Evolutionary conservation across 2,329 filamentous ascomycete species (phyloP).

Genomic region (Hymenoscyphus scutula): DNA sequence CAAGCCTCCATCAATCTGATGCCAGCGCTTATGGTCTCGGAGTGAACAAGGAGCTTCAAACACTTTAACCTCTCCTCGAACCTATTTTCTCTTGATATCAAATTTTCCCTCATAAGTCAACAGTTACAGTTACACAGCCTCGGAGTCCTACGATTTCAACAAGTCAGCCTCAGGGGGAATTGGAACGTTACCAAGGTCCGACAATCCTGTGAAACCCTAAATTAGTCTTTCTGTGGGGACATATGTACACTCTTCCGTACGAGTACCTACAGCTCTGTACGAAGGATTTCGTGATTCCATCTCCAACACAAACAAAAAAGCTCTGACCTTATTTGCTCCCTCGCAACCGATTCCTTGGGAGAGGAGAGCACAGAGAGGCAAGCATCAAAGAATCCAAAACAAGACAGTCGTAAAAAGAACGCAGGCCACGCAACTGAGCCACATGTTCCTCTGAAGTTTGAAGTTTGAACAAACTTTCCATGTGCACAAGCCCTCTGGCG

Average conservation of each 20-base stretch:
- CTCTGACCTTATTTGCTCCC: no score
- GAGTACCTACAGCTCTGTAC: background rate
- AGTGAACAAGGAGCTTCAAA: background rate
- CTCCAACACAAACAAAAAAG: background rate
- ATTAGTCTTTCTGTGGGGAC: background rate
- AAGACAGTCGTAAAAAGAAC: no score
- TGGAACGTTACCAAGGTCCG: slow-evolving; percentile 1
- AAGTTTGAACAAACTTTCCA: background rate
- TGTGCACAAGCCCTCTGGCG: background rate
- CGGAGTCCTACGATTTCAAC: background rate
- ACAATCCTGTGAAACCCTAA: background rate
- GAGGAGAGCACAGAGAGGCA: no score
- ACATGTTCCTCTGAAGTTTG: no score
- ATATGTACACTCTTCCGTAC: no score
- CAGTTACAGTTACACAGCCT: slow-evolving; percentile 1
- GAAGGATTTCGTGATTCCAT: background rate
- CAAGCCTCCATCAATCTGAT: background rate
- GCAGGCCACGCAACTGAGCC: no score
- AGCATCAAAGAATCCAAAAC: no score
- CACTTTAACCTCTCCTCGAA: background rate
- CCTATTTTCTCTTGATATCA: background rate
- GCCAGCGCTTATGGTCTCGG: background rate
- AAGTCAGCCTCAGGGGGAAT: slow-evolving; percentile 3
- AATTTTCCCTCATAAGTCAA: background rate
- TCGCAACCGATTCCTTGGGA: no score